Base-by-base conservation (phyloP, 257 asterid genomes). In the Sherardia arvensis region DNA sequence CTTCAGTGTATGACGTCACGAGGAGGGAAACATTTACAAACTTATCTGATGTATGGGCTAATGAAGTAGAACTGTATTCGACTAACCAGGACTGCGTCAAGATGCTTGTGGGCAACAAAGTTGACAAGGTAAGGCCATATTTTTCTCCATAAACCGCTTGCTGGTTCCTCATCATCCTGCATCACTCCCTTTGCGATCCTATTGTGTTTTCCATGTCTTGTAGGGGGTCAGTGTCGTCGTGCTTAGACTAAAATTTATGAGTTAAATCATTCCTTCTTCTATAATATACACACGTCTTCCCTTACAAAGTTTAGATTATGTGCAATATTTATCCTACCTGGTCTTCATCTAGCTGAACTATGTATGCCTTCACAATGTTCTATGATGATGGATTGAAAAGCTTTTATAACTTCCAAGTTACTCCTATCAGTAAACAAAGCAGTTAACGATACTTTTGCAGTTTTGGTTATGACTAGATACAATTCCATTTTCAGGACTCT, bases 91-190 rank as follows among this genome's bases (percentile, higher is more conserved):
- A 90, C 64, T 90, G 95, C 61, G 76, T 85, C 76, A 90, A 90
- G 88, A 90, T 90, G 87, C 94, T 90, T 54, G 95, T 90, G 2
- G 97, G 97, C 26, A 90, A 90, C 85, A 90, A 90, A 90, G 90
- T 87, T 69, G 97, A 90, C 74, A 79, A 79, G 69, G 97, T 90
- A 77, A 64, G 85, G 74, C 59, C 55, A 45, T 45, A 20, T 17
- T 12, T 38, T 29, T 56, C 47, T 36, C 26, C 25, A 34, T 15
- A n/a, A 27, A 20, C 53, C 20, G 17, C 33, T 47, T 5, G 9
- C 49, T 59, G 18, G 64, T 56, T 23, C 11, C 14, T 14, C 21
- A 29, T 22, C 48, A 40, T 40, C 48, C 34, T 30, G 34, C 34
- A 30, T 30, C 34, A n/a, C 34, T 30, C 34, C 51, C 7, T 4